Evolutionary conservation across 352 stramenopile genomes (phyloP), one percentile per base, ranked within the genome.

Genomic region (Pythium insidiosum): DNA sequence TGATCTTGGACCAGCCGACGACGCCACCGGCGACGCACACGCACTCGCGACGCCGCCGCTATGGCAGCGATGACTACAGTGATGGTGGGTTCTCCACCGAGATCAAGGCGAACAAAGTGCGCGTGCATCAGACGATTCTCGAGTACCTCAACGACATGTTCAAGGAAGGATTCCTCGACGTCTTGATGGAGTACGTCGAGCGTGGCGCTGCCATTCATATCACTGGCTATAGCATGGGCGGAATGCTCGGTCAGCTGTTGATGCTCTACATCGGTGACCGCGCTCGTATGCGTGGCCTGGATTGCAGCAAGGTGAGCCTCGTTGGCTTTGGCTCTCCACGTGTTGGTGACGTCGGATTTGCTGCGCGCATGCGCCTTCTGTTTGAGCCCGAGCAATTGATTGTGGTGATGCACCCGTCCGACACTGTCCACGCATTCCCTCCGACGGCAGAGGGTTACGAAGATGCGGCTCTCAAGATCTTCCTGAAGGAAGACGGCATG

Each of bases 81-180:
- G 67, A 40, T 18, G 67, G 70, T 34, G 79, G 84, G 26, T 71
- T 75, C n/a, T 56, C 77, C 28, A 60, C 63, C 1, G 46, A 84
- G 11, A 83, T 62, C 47, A 74, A 70, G 24, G 75, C 73, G 25
- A 61, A 63, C 10, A 64, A 59, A 10, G 77, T 93, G 22, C 73
- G 76, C 13, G 73, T 93, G 16, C 80, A 93, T 48, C 76, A 80
- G 34, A 75, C 80, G 5, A 79, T 93, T 24, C 79, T 86, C 31
- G 54, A 68, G 33, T 93, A 93, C 56, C 69, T 93, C 61, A 69
- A 93, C 41, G 80, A 93, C 23, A 93, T 93, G 80, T 73, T 90
- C 31, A 59, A 81, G 25, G 75, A 81, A 41, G 80, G 80, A 2
- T 50, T 93, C 19, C 50, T 93, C 2, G 77, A 89, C 35, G 60